Base-by-base conservation (phyloP, 1,139 yeast genomes). In the Saccharomyces pastorianus region DNA sequence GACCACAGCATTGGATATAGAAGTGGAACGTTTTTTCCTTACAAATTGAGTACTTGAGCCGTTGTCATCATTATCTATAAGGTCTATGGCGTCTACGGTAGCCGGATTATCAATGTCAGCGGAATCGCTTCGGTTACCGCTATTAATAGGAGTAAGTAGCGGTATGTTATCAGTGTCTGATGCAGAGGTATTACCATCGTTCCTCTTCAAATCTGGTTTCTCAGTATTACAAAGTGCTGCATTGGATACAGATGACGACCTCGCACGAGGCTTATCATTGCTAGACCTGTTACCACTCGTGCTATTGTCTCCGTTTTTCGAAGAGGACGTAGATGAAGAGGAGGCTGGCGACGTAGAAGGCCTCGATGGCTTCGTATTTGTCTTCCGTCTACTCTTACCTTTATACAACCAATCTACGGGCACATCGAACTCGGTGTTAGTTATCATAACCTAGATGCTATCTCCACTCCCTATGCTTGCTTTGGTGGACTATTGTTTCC, bases 371-470 rank as follows among this genome's bases (percentile, higher is more conserved):
- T 41, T 28, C 4, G 51, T 38, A 47, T 46, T 49, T 44, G 46
- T 28, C 44, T 53, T 55, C 5, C 41, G 25, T 41, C 47, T 56
- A 20, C 56, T 56, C 49, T 61, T 62, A 4, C 66, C 65, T 53
- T 61, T 66, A 56, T 68, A 68, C 46, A 68, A 55, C 71, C 71
- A 68, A 48, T 66, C 71, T 9, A 63, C 65, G 8, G 67, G 66
- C 29, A 68, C 64, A 56, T 68, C 71, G 29, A 65, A 59, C 46
- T 64, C 68, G 6, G 55, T 52, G 29, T 55, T 46, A 28, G 32
- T 49, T 8, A 31, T 25, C 25, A 46, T 48, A 13, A 28, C 25
- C 32, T 23, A 6, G 32, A 9, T 27, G 29, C 20, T 27, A 47
- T 47, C 32, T 9, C 49, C 38, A 13, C 49, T 23, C 14, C 25